Percentiles rank a stretch among this genome's conserved stretches.
These are phyloP conservation scores for Talinum fruticosum DNA, from an alignment of 148 eudicot species.

Conservation along the genomic window DNA sequence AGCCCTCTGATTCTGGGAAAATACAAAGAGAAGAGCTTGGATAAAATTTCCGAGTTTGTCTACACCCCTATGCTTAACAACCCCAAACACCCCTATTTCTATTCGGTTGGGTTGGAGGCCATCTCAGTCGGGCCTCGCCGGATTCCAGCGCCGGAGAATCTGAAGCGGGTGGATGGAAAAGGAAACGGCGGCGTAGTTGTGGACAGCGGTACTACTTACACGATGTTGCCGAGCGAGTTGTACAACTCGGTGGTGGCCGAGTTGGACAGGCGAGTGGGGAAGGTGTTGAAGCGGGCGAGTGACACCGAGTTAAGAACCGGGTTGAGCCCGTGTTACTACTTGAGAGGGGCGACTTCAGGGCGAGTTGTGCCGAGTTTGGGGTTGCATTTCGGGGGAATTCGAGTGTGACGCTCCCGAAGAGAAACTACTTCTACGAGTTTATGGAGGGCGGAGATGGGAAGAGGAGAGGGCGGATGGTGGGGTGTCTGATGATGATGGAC, in stretches of 20 bases:
- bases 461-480: conserved; percentile 50
- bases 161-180: conserved; percentile 40
- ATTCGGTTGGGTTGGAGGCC: conserved; percentile 65
- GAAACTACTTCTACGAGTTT: conserved; percentile 77
- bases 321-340: conserved; percentile 70
- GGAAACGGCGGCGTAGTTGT: conserved; percentile 90
- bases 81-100: conserved; percentile 66
- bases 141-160: conserved; percentile 43
- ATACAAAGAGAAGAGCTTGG: conserved; percentile 20
- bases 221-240: conserved; percentile 53
- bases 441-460: conserved; percentile 45
- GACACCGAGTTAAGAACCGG: conserved; percentile 59
- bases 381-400: conserved; percentile 78
- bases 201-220: conserved; percentile 83
- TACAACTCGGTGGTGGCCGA: conserved; percentile 43
- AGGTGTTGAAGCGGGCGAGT: conserved; percentile 43
- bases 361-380: conserved; percentile 44
- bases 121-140: conserved; percentile 45
- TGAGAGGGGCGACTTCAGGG: conserved; percentile 17
- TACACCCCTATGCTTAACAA: conserved; percentile 65
- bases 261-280: conserved; percentile 37
- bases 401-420: conserved; percentile 63
- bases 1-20: conserved; percentile 81
- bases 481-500: conserved; percentile 86
- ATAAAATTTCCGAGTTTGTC: conserved; percentile 3